phyloP scores from a whole-genome alignment of 371 early-diverging fungal genomes.

The Chytridium lagenaria region DNA sequence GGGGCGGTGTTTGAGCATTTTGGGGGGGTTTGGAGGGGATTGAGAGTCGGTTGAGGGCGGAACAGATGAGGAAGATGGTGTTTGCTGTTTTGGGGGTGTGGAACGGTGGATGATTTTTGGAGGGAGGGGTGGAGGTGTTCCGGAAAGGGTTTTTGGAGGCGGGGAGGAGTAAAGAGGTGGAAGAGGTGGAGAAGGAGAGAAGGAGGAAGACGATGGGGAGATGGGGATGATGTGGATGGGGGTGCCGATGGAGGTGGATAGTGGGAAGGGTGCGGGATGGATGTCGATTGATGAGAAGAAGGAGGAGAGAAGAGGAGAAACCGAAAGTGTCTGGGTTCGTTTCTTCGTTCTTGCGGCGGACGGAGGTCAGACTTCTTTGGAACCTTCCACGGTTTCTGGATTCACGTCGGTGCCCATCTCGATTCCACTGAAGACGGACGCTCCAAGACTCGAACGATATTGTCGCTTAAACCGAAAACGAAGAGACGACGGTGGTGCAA shows the following conservation, averaged over 20 bases:
- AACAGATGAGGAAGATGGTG: slow-evolving; percentile 66
- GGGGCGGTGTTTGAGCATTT: slow-evolving; percentile 73
- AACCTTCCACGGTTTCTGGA: not conserved
- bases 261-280: not conserved
- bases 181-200: slow-evolving; percentile 35
- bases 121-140: slow-evolving; percentile 42
- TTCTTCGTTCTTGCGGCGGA: not conserved
- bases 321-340: not conserved
- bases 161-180: slow-evolving; percentile 39
- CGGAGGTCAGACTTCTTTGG: not conserved
- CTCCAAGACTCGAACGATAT: not conserved
- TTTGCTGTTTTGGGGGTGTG: slow-evolving; percentile 72
- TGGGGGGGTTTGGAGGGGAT: slow-evolving; percentile 70
- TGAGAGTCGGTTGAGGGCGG: slow-evolving; percentile 77
- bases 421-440: not conserved
- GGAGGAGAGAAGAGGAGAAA: not conserved
- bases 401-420: not conserved
- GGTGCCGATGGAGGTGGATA: slow-evolving; percentile 59
- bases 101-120: slow-evolving; percentile 90
- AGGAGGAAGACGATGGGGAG: slow-evolving; percentile 59
- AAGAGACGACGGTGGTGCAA: not conserved
- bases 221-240: slow-evolving; percentile 42
- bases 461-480: not conserved
- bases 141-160: slow-evolving; percentile 7
- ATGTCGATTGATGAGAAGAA: not conserved